Percentiles rank a stretch among this genome's conserved stretches.
Conservation (phyloP, 1,284 basidiomycete genomes). For the Phylloboletellus chloephorus region DNA sequence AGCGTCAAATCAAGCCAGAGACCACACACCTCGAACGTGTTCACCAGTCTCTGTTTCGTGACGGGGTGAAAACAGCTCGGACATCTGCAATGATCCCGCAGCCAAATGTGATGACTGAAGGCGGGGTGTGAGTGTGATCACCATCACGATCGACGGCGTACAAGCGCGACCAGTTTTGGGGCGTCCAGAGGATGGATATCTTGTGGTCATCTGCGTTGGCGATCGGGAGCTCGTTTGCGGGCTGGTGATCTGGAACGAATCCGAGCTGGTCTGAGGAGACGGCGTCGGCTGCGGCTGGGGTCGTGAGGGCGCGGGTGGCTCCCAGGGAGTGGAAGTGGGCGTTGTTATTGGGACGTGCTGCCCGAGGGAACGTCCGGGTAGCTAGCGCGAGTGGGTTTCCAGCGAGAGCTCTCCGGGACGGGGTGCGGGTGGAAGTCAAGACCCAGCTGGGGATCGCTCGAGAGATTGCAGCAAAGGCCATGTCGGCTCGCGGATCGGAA, state of each 20-base stretch:
- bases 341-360: slow-evolving; percentile 5
- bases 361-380: neutral
- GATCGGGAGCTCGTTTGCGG: slow-evolving; percentile 44
- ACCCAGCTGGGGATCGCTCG: neutral
- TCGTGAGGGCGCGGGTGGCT: slow-evolving; percentile 7
- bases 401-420: neutral
- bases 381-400: neutral
- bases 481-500: neutral
- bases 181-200: slow-evolving; percentile 65
- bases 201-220: slow-evolving; percentile 52
- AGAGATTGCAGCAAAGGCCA: slow-evolving; percentile 11
- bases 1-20: neutral
- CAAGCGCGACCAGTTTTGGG: slow-evolving; percentile 64
- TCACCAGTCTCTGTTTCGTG: slow-evolving; percentile 87
- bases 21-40: slow-evolving; percentile 69
- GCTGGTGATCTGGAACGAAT: slow-evolving; percentile 15
- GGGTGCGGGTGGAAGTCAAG: neutral
- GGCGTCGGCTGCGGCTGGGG: slow-evolving; percentile 1
- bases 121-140: neutral
- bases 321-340: neutral
- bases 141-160: slow-evolving; percentile 32
- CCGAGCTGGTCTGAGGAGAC: slow-evolving; percentile 29
- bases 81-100: slow-evolving; percentile 88
- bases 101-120: slow-evolving; percentile 64
- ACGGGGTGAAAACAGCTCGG: slow-evolving; percentile 80